These are phyloP conservation scores for Tricholoma hemisulphureum DNA, from an alignment of 768 basidiomycete genomes.

Conservation along the genomic window DNA sequence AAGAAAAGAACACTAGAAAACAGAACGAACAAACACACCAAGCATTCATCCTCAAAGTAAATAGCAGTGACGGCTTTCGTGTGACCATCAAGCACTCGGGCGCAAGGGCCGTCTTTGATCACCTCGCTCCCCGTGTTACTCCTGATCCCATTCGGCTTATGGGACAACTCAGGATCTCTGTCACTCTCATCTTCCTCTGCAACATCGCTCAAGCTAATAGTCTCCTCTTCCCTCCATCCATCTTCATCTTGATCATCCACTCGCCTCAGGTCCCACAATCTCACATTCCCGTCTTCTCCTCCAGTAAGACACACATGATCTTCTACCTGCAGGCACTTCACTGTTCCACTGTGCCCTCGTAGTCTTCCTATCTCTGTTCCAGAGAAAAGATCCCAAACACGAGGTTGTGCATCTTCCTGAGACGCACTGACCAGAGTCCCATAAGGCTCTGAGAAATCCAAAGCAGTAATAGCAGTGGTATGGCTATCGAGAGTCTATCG, in stretches of 20 bases:
- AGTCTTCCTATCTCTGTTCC: constrained; percentile 86
- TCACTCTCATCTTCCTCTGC: constrained; percentile 62
- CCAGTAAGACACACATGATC: constrained; percentile 89
- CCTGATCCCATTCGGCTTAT: constrained; percentile 40
- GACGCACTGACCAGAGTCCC: constrained; percentile 89
- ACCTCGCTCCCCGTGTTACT: constrained; percentile 35
- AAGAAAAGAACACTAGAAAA: constrained; percentile 3
- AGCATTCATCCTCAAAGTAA: constrained; percentile 92
- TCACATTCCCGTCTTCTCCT: constrained; percentile 79
- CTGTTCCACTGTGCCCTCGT: constrained; percentile 73
- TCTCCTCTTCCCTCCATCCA: constrained; percentile 50
- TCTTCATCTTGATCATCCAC: constrained; percentile 78
- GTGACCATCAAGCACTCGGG: constrained; percentile 83
- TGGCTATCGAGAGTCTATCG: constrained; percentile 79
- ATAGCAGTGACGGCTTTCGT: constrained; percentile 89
- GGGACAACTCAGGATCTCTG: constrained; percentile 39
- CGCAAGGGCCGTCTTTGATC: constrained; percentile 58
- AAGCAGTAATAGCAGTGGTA: constrained; percentile 74
- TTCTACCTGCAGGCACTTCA: constrained; percentile 93
- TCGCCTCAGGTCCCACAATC: constrained; percentile 87
- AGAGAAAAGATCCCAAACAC: constrained; percentile 91
- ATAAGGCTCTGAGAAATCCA: constrained; percentile 97
- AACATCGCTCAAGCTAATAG: constrained; percentile 60
- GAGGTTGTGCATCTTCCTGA: constrained; percentile 80
- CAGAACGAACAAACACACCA: constrained; percentile 54